phyloP scores from a whole-genome alignment of 1,284 basidiomycete genomes.

The Marasmius oreades region DNA sequence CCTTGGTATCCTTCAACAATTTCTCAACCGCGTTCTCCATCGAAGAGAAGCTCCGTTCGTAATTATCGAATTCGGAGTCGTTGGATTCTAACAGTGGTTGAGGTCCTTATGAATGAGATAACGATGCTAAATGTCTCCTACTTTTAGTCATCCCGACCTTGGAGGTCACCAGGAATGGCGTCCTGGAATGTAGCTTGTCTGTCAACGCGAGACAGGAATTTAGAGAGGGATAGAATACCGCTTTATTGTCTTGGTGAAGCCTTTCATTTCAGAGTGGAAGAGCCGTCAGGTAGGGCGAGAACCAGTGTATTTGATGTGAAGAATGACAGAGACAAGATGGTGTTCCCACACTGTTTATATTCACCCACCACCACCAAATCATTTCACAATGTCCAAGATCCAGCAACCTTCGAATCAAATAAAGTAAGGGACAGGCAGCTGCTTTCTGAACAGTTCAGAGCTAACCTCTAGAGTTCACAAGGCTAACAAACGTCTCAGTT shows the following conservation, averaged over 20 bases:
- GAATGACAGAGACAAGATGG: no score
- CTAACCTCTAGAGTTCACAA: conserved; percentile 29
- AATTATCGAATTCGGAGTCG: conserved; percentile 88
- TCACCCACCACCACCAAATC: conserved; percentile 4
- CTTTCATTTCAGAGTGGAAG: conserved; percentile 10
- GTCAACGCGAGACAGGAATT: neutral
- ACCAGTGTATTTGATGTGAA: neutral
- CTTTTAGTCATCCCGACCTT: conserved; percentile 91
- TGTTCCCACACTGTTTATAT: neutral
- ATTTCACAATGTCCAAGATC: conserved; percentile 46
- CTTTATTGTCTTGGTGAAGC: conserved; percentile 17
- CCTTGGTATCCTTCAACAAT: conserved; percentile 87
- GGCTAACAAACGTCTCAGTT: conserved; percentile 94
- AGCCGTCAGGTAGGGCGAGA: neutral
- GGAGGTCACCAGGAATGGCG: conserved; percentile 82
- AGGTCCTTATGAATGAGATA: neutral
- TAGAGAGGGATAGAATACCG: conserved; percentile 5
- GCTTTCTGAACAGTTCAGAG: neutral
- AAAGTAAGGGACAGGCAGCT: conserved; percentile 47
- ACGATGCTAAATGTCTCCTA: conserved; percentile 38
- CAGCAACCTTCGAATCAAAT: conserved; percentile 87
- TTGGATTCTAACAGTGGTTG: conserved; percentile 48
- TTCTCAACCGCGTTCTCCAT: conserved; percentile 86
- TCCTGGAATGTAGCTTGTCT: conserved; percentile 40
- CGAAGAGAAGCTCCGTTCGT: conserved; percentile 71